Evolutionary conservation across 768 basidiomycete species (phyloP).

Genomic region (Pisolithus tinctorius): DNA sequence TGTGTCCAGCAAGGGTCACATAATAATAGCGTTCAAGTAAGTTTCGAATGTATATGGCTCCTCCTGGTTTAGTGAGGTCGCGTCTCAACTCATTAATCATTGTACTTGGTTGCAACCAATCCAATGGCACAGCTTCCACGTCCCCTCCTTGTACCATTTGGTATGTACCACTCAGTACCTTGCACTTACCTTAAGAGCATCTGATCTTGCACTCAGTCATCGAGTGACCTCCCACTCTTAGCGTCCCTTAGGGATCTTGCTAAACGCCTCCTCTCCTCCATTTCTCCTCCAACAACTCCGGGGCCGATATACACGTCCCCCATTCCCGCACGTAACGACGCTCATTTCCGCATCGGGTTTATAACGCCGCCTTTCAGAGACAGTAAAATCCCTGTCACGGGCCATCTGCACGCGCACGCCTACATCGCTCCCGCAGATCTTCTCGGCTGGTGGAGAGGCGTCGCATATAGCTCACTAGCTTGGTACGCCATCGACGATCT

Average conservation of each 20-base stretch:
- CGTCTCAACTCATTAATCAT: no score
- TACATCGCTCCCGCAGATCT: slow-evolving; percentile 59
- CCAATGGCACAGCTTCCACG: slow-evolving; percentile 53
- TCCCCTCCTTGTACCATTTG: slow-evolving; percentile 69
- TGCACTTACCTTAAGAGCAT: slow-evolving; percentile 2
- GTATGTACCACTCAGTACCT: slow-evolving; percentile 32
- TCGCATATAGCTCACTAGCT: slow-evolving; percentile 60
- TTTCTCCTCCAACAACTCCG: slow-evolving; percentile 24
- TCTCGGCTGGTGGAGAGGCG: slow-evolving; percentile 65
- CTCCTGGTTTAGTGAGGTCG: not conserved
- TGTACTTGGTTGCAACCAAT: not conserved
- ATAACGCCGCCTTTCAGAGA: slow-evolving; percentile 76
- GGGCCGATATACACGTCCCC: slow-evolving; percentile 18
- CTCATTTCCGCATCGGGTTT: slow-evolving; percentile 61
- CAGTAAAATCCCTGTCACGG: slow-evolving; percentile 70
- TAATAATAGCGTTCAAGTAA: slow-evolving; percentile 73
- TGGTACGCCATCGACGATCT: slow-evolving; percentile 77
- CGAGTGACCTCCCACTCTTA: slow-evolving; percentile 69
- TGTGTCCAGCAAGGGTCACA: slow-evolving; percentile 66
- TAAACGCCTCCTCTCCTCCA: slow-evolving; percentile 47
- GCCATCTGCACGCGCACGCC: slow-evolving; percentile 74
- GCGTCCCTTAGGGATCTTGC: slow-evolving; percentile 55
- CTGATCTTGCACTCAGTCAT: slow-evolving; percentile 40
- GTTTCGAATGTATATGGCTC: slow-evolving; percentile 15
- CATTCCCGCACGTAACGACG: slow-evolving; percentile 21